These are phyloP conservation scores for Ceriops decandra DNA, from an alignment of 345 rosid genomes.

Conservation along the genomic window DNA sequence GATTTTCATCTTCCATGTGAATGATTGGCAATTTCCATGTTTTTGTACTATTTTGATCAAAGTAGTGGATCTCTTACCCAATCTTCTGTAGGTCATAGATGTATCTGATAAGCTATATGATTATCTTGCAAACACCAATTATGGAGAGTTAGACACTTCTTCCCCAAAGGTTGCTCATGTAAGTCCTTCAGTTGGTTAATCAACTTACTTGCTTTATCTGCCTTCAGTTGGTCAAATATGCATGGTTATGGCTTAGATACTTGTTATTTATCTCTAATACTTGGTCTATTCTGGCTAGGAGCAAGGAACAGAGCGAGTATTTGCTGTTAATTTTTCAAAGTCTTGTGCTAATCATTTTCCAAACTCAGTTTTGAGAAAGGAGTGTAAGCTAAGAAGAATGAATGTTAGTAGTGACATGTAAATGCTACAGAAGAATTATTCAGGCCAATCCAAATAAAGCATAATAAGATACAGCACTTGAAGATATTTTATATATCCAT, in stretches of 20 bases:
- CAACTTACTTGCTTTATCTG: slow-evolving; percentile 7
- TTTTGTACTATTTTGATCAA: not conserved
- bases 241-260: no score
- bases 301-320: slow-evolving; percentile 30
- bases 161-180: slow-evolving; percentile 42
- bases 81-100: slow-evolving; percentile 52
- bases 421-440: no score
- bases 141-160: slow-evolving; percentile 37
- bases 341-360: slow-evolving; percentile 2
- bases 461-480: not conserved
- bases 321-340: slow-evolving; percentile 26
- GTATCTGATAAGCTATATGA: slow-evolving; percentile 54
- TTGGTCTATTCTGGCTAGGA: slow-evolving; percentile 32
- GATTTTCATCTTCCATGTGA: not conserved
- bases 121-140: slow-evolving; percentile 45
- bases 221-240: not conserved
- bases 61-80: no score
- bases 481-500: not conserved
- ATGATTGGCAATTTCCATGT: not conserved
- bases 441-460: not conserved
- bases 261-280: not conserved
- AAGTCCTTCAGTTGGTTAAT: slow-evolving; percentile 32
- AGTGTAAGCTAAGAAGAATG: slow-evolving; percentile 44
- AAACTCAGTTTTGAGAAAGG: slow-evolving; percentile 29
- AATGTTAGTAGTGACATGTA: slow-evolving; percentile 37